Base-by-base conservation (phyloP, 306 rosid genomes). In the Fragaria ananassa region DNA sequence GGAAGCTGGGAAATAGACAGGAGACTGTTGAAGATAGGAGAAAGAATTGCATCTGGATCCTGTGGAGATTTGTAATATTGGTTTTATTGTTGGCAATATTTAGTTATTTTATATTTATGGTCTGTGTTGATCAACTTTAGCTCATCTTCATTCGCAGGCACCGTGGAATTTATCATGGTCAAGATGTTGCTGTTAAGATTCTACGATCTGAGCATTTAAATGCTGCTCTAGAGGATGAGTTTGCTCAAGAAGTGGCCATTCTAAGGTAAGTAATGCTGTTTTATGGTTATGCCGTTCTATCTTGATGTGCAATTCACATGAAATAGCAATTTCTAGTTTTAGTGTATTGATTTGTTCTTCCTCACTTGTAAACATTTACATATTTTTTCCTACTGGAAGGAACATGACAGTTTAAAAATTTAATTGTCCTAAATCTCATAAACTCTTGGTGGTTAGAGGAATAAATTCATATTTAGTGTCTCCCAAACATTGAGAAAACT, bases 101-200 rank as follows among this genome's bases (percentile, higher is more conserved):
- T 54, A 14, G 42, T 39, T 23, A 23, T 57, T 23, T 42, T 41
- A 47, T 54, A 1, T 56, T 31, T 63, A 27, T 10, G 53, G 7
- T 69, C 29, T 79, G 21, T 58, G 44, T 53, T 74, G 71, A 44
- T 76, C 65, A 76, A 71, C 54, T 54, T 47, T 72, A 78, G 76
- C 23, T 31, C 35, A 66, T 81, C 31, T 72, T 74, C 65, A 46
- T 80, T 62, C 62, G 25, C 44, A 96, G 99, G 91, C 87, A 88
- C 79, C 96, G 47, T 66, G 99, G 99, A 83, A 82, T 91, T 70
- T 92, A 91, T 87, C 84, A 89, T 63, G 93, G 96, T 76, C 89
- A 96, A 86, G 97, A 92, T 85, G 98, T 96, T 78, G 99, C 99
- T 67, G 93, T 96, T 82, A 96, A 96, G 89, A 93, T 96, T 84